Conservation (phyloP, 169 alveolate genomes). For the Amoebophrya sp. region DNA sequence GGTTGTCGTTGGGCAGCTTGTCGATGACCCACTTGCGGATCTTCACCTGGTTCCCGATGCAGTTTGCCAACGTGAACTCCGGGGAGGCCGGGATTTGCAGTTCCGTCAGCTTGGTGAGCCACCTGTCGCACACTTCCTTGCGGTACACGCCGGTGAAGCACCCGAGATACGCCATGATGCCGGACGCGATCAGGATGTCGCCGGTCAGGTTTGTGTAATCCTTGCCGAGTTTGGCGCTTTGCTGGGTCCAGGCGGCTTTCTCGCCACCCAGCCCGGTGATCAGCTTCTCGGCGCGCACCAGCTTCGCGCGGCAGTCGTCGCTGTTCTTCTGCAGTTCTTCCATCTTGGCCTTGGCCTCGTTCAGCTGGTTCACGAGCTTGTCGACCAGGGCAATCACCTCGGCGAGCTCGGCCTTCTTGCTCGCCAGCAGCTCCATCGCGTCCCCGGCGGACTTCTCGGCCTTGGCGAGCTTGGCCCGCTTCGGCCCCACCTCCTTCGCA, state of each 20-base stretch:
- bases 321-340: constrained; percentile 64
- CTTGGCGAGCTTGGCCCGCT: constrained; percentile 76
- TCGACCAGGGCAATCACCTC: constrained; percentile 73
- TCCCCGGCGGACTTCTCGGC: constrained; percentile 86
- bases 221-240: constrained; percentile 69
- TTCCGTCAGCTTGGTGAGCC: constrained; percentile 59
- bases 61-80: constrained; percentile 53
- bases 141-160: constrained; percentile 76
- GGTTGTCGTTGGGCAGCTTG: constrained; percentile 60
- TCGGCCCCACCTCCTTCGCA: constrained; percentile 79
- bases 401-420: constrained; percentile 75
- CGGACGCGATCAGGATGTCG: constrained; percentile 71
- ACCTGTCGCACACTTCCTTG: constrained; percentile 55
- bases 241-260: constrained; percentile 86
- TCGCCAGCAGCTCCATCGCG: constrained; percentile 74
- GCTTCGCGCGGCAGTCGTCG: constrained; percentile 61
- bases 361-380: constrained; percentile 66
- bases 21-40: constrained; percentile 82
- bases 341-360: constrained; percentile 69
- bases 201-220: constrained; percentile 76
- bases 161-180: constrained; percentile 71
- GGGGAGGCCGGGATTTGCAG: constrained; percentile 62
- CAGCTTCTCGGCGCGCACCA: constrained; percentile 82
- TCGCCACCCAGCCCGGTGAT: constrained; percentile 87
- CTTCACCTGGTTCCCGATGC: constrained; percentile 80